A percentile compares a stretch with the other conserved stretches of the same genome.
Evolutionary conservation across 208 protist genomes (phyloP).

Genomic region (Novymonas esmeraldas): DNA sequence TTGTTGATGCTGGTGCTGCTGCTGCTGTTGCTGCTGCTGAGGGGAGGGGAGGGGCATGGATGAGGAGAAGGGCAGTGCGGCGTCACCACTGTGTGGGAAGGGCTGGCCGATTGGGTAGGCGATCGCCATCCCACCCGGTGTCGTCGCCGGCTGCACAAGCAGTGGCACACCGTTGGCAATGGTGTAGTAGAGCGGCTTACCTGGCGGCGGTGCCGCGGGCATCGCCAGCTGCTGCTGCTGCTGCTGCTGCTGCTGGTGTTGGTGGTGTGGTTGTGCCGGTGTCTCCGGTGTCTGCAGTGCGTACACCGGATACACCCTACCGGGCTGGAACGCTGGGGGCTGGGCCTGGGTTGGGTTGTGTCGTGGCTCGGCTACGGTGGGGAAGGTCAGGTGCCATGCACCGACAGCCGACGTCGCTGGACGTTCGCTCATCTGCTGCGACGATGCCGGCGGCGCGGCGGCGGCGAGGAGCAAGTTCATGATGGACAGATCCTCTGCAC

Average conservation of each 20-base stretch:
- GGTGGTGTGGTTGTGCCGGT: conserved; percentile 12
- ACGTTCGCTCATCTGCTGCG: conserved; percentile 3
- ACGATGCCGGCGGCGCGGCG: neutral
- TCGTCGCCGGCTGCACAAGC: conserved; percentile 22
- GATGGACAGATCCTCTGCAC: conserved; percentile 2
- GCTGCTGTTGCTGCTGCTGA: conserved; percentile 7
- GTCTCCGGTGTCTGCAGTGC: neutral
- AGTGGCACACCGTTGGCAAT: conserved; percentile 25
- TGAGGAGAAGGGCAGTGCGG: neutral
- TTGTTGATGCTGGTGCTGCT: conserved; percentile 2
- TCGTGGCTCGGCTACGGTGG: neutral
- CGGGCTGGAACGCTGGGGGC: neutral
- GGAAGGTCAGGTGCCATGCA: neutral
- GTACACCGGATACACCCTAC: conserved; percentile 1
- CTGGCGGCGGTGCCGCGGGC: neutral
- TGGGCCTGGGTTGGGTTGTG: neutral
- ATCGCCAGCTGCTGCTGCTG: neutral
- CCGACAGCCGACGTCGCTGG: neutral
- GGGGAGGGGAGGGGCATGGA: neutral
- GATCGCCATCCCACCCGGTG: conserved; percentile 19
- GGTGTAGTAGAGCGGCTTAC: conserved; percentile 29
- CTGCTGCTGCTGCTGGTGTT: conserved; percentile 4
- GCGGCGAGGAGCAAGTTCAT: conserved; percentile 8
- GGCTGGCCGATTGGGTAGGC: conserved; percentile 11
- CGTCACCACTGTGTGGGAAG: conserved; percentile 3